A percentile compares a stretch with the other conserved stretches of the same genome.
Conservation (phyloP, 305 asterid genomes). For the Fraxinus sp. region DNA sequence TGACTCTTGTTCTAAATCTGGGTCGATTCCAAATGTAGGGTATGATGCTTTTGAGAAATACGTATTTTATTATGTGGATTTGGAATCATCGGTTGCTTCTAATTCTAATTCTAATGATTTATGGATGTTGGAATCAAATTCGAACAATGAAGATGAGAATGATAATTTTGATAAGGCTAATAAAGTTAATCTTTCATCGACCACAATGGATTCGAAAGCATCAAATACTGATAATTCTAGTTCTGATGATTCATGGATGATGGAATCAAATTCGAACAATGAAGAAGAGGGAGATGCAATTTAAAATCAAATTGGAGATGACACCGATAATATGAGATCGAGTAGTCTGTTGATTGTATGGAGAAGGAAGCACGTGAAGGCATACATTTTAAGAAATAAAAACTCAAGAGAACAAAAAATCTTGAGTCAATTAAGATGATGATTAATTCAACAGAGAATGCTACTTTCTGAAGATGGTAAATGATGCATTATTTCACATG, state of each 20-base stretch:
- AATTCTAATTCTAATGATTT: neutral
- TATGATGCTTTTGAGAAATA: neutral
- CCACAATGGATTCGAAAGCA: neutral
- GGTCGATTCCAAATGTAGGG: neutral
- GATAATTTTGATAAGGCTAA: conserved; percentile 22
- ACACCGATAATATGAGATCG: neutral
- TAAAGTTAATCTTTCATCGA: conserved; percentile 14
- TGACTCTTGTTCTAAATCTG: neutral
- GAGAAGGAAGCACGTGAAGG: neutral
- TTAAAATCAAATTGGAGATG: neutral
- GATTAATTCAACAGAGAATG: neutral
- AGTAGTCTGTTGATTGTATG: conserved; percentile 35
- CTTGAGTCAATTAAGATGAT: conserved; percentile 18
- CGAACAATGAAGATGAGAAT: neutral
- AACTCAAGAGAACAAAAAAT: neutral
- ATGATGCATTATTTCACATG: conserved; percentile 42
- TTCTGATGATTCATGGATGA: neutral
- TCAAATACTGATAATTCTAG: neutral
- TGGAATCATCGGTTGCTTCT: neutral
- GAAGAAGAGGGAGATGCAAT: conserved; percentile 9
- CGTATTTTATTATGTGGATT: neutral
- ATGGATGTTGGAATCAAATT: neutral
- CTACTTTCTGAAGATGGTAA: conserved; percentile 14
- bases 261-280: neutral
- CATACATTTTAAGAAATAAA: neutral